Evolutionary conservation across 2,329 filamentous ascomycete species (phyloP), one percentile per base, ranked within the genome.

Genomic region (Cladobotryum mycophilum): DNA sequence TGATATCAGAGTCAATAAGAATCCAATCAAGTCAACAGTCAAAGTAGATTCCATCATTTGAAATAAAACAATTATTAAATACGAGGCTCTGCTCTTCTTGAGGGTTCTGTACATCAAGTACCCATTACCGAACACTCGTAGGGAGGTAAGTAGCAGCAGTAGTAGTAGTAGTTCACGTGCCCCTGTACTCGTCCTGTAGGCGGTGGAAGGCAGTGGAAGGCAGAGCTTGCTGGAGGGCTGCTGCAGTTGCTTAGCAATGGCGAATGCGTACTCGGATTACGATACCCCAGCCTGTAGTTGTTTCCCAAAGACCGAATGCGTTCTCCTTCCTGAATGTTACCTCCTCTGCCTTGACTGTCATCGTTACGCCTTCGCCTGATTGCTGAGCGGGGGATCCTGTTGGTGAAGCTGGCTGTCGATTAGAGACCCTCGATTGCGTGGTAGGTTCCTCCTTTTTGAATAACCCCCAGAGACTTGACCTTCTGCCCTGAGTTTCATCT

Each of bases 251-350:
- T 47, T 30, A 34, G 20, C 9, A 15, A 13, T 36, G 13, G 33
- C 44, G 42, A 14, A 55, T 53, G 20, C 53, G 49, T n/a, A 79
- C 64, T 1, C 61, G 64, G 1, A 78, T 66, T 13, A 78, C 71
- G 30, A 81, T 64, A 0, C 70, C 76, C 67, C 71, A 80, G 2
- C 77, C 78, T 2, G 67, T 70, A 53, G 65, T 64, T 33, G 73
- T 76, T 59, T 80, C 76, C 69, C 72, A 76, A 1, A 81, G 61
- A 0, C 76, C 77, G 58, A 80, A 66, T 13, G 71, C 73, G 18
- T 76, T 80, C 61, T 78, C 70, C 42, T 60, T 60, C n/a, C 77
- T 61, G 51, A 81, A 79, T 0, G 74, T 73, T 2, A 78, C 69
- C 55, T 78, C 71, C 45, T 79, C 69, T 0, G 73, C 70, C 22